These are phyloP conservation scores for Saksenaea oblongispora DNA, from an alignment of 371 early-diverging fungal species.

Conservation along the genomic window DNA sequence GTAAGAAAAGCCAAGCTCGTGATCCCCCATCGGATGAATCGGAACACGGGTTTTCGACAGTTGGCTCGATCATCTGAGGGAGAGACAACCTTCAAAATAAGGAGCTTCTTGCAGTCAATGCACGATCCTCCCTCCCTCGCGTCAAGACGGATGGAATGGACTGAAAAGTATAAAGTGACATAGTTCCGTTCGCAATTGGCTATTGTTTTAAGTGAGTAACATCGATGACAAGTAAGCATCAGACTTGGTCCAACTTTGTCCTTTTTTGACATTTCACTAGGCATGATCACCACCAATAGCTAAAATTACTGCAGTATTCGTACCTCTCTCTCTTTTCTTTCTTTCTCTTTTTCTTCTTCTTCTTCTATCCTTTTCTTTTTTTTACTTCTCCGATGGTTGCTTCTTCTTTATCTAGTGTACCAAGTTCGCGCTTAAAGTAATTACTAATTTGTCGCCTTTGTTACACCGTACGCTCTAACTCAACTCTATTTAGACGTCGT, in stretches of 20 bases:
- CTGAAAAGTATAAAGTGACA: constrained; percentile 5
- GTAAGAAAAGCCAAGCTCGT: neutral
- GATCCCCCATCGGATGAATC: neutral
- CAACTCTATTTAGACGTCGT: constrained; percentile 27
- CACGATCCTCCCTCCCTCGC: constrained; percentile 6
- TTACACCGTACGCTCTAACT: constrained; percentile 6
- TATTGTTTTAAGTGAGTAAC: constrained; percentile 8
- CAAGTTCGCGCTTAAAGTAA: constrained; percentile 2
- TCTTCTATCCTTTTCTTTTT: constrained; percentile 9
- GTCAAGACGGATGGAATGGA: neutral
- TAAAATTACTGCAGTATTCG: constrained; percentile 17
- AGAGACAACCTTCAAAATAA: neutral
- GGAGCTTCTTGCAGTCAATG: constrained; percentile 3
- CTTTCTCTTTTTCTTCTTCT: constrained; percentile 9
- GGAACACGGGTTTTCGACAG: constrained; percentile 5
- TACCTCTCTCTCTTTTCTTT: constrained; percentile 5
- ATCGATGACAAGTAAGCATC: constrained; percentile 3
- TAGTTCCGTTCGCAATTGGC: constrained; percentile 25
- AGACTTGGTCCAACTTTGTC: constrained; percentile 13
- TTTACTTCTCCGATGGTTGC: neutral
- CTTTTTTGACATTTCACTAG: constrained; percentile 3
- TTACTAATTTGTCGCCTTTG: neutral
- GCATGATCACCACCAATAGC: constrained; percentile 6
- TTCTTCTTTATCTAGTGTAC: constrained; percentile 6
- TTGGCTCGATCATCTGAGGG: constrained; percentile 2